phyloP scores from a whole-genome alignment of 78 protist species.

The Monosiga brevicollis region DNA sequence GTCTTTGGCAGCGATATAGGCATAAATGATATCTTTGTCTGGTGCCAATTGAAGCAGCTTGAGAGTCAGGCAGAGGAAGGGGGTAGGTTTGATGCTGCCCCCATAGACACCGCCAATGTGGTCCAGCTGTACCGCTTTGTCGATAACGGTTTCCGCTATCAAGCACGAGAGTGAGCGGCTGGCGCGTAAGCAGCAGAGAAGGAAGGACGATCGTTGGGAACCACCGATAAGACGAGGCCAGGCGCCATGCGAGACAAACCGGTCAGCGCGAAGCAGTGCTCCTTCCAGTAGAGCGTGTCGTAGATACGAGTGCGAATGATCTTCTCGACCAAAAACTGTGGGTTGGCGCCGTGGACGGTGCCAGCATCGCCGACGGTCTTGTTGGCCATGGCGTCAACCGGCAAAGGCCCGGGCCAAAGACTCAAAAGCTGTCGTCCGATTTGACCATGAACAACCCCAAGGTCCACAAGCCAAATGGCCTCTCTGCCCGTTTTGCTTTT shows the following conservation, averaged over 20 bases:
- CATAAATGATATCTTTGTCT: conserved; percentile 76
- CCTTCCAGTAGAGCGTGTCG: conserved; percentile 84
- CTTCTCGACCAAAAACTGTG: conserved; percentile 77
- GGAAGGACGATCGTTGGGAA: not conserved
- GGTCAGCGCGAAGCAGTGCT: conserved; percentile 87
- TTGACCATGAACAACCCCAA: too few relatives aligned
- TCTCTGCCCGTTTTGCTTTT: too few relatives aligned
- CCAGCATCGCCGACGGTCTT: not conserved
- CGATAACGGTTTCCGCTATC: conserved; percentile 75
- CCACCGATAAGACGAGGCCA: not conserved
- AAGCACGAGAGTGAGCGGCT: not conserved
- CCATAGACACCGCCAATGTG: conserved; percentile 84
- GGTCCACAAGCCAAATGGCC: too few relatives aligned
- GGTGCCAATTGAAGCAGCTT: conserved; percentile 88
- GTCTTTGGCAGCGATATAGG: conserved; percentile 73
- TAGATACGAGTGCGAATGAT: conserved; percentile 72
- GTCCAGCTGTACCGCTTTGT: conserved; percentile 76
- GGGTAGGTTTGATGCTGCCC: conserved; percentile 72
- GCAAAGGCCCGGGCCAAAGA: too few relatives aligned
- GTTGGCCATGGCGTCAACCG: conserved; percentile 11
- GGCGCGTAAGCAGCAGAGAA: not conserved
- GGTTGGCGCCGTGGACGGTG: conserved; percentile 41
- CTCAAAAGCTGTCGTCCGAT: too few relatives aligned
- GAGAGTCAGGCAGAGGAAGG: conserved; percentile 78
- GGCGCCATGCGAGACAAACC: conserved; percentile 13